phyloP scores from a whole-genome alignment of 2,329 filamentous ascomycete species.

The Alternaria triticimaculans region DNA sequence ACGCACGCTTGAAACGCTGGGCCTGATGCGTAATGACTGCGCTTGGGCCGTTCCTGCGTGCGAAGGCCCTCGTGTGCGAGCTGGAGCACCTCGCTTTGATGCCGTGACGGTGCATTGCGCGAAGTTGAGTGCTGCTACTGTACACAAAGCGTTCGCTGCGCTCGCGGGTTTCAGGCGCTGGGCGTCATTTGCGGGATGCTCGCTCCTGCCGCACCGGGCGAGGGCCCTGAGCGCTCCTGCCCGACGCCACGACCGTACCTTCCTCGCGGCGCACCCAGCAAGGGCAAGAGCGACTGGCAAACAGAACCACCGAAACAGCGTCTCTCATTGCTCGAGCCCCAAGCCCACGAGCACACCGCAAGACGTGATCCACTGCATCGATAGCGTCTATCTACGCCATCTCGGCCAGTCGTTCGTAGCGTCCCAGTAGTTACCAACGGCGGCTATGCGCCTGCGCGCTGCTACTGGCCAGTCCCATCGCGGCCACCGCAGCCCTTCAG shows the following conservation, averaged over 20 bases:
- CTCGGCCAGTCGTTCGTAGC: slow-evolving; percentile 31
- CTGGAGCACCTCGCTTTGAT: background rate
- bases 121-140: background rate
- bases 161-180: background rate
- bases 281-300: slow-evolving; percentile 14
- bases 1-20: slow-evolving; percentile 33
- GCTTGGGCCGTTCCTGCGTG: slow-evolving; percentile 25
- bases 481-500: slow-evolving; percentile 19
- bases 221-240: slow-evolving; percentile 4
- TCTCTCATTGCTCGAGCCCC: slow-evolving; percentile 34
- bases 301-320: slow-evolving; percentile 13
- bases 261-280: slow-evolving; percentile 5
- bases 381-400: slow-evolving; percentile 32
- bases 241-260: background rate
- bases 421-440: slow-evolving; percentile 24
- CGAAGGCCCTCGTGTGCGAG: background rate
- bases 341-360: slow-evolving; percentile 32
- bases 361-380: slow-evolving; percentile 24
- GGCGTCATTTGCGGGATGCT: background rate
- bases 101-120: background rate
- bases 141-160: slow-evolving; percentile 8
- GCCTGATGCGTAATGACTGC: slow-evolving; percentile 27
- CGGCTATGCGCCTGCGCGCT: slow-evolving; percentile 27
- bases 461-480: slow-evolving; percentile 19
- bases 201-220: slow-evolving; percentile 10